Evolutionary conservation across 257 asterid genomes (phyloP), one percentile per base, ranked within the genome.

Genomic region (Gardenia jasminoides): DNA sequence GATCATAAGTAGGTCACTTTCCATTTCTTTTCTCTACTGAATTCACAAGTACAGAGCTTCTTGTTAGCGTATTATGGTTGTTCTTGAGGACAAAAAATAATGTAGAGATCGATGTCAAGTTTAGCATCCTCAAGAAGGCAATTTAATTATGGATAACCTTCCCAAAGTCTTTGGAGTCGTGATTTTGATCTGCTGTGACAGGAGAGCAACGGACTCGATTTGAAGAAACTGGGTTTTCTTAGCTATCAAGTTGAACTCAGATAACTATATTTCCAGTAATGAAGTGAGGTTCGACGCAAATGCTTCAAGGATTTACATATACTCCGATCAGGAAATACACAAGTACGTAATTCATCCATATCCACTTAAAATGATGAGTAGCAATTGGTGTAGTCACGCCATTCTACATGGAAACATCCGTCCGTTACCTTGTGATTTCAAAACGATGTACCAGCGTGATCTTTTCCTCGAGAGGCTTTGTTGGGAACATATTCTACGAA

Each of bases 401-500:
- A 85, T 93, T 72, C 48, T 70, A 1, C 87, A 61, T 12, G 93
- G 92, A 0, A 82, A 85, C 28, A 22, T 44, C 2, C 75, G 83
- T 10, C 70, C 70, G 0, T 92, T 88, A 17, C 78, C 67, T 30
- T 84, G 87, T 76, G 61, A 69, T 31, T 56, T 43, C 52, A n/a
- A 22, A 26, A 88, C 30, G 79, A 87, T 10, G 77, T 78, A 44
- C 90, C 90, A 2, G 89, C 2, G 74, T 88, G 1, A 77, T 88
- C 50, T 89, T 88, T 83, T 89, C 92, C 8, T 75, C 92, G 1
- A 84, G 89, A 22, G 94, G 91, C 26, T 73, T 86, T 44, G 67
- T 83, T 0, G 89, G 92, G 1, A 90, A 91, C 76, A 15, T 86
- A 6, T 90, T 85, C 86, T 93, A 88, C 22, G 93, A 90, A 36